Conservation (phyloP, 1,284 basidiomycete species). For the Microbotryum saponariae region DNA sequence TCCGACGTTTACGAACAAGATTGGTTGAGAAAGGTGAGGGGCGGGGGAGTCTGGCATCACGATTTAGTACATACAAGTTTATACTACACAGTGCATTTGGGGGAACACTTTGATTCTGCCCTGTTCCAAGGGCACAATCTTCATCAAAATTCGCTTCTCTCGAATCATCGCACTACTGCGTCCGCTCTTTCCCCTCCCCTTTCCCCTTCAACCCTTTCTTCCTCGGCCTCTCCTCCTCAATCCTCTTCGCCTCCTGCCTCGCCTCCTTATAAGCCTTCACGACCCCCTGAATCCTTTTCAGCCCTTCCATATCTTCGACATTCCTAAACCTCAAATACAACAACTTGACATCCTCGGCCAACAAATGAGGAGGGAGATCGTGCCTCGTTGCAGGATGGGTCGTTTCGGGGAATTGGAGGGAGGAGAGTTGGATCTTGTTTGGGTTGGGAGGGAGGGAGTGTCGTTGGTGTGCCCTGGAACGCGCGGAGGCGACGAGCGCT, state of each 20-base stretch:
- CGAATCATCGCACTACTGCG: too few species aligned
- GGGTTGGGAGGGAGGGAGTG: constrained; percentile 12
- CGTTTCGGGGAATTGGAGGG: constrained; percentile 28
- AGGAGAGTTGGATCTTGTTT: constrained; percentile 10
- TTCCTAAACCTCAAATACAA: constrained; percentile 23
- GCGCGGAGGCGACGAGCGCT: neutral
- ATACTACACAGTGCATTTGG: too few species aligned
- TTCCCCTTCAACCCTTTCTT: neutral
- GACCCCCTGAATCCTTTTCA: constrained; percentile 12
- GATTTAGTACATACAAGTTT: too few species aligned
- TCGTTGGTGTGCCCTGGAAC: neutral
- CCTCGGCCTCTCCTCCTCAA: neutral
- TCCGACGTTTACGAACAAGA: too few species aligned
- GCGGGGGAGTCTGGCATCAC: too few species aligned
- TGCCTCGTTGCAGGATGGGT: neutral
- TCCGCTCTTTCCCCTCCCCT: neutral
- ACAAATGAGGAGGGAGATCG: constrained; percentile 16
- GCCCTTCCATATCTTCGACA: constrained; percentile 18
- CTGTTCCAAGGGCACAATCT: too few species aligned
- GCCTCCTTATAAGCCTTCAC: constrained; percentile 13
- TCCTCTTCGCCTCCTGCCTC: neutral
- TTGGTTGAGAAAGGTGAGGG: too few species aligned
- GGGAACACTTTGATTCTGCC: too few species aligned
- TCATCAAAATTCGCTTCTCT: too few species aligned
- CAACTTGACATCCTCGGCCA: constrained; percentile 16